A percentile compares a stretch with the other conserved stretches of the same genome.
Evolutionary conservation across 2,329 filamentous ascomycete genomes (phyloP).

Genomic region (Chrysoporthe austroafricana): DNA sequence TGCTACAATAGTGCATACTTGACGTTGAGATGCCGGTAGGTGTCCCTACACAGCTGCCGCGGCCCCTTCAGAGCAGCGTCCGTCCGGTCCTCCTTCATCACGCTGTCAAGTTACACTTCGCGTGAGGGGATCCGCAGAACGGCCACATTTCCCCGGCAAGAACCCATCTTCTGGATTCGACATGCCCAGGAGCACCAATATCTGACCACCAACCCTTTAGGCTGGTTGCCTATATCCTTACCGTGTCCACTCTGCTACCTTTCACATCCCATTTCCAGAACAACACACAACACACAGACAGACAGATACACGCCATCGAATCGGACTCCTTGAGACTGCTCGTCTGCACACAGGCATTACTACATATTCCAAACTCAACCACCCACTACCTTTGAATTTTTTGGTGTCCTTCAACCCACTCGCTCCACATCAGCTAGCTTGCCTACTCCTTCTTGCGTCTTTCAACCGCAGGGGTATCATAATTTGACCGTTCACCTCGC

Average conservation of each 20-base stretch:
- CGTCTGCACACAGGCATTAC: neutral
- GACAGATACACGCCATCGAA: neutral
- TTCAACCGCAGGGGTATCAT: slow-evolving; percentile 19
- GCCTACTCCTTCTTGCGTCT: slow-evolving; percentile 9
- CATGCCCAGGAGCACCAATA: neutral
- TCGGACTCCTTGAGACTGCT: neutral
- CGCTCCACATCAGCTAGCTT: slow-evolving; percentile 6
- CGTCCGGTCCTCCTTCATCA: neutral
- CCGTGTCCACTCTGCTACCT: neutral
- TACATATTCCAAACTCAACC: neutral
- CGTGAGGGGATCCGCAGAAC: neutral
- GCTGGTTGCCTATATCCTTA: neutral
- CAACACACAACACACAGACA: neutral
- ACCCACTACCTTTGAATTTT: slow-evolving; percentile 2
- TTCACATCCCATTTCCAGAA: neutral
- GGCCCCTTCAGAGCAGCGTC: too few relatives aligned
- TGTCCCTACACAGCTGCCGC: neutral
- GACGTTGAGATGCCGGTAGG: neutral
- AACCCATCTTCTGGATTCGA: neutral
- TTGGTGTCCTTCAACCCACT: slow-evolving; percentile 11
- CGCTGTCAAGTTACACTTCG: neutral
- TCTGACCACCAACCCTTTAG: neutral
- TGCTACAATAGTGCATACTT: neutral
- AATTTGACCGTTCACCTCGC: slow-evolving; percentile 6
- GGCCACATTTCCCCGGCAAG: neutral